Conservation (phyloP, 805 yeast species). For the Deakozyma indianensis region DNA sequence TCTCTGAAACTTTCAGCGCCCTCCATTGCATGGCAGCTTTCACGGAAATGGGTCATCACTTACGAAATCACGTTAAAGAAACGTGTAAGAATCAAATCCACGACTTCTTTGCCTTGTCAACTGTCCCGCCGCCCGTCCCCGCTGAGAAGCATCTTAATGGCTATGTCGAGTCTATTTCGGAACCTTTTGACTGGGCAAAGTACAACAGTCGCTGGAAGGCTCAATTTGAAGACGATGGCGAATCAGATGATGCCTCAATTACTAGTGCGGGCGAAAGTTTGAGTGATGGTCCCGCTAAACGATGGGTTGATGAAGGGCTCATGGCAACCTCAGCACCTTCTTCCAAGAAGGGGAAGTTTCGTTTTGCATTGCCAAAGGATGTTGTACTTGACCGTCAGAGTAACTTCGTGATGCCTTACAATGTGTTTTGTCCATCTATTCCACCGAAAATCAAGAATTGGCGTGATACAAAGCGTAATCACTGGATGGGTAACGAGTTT, state of each 20-base stretch:
- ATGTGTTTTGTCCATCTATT: conserved; percentile 22
- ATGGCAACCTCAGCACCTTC: neutral
- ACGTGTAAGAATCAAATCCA: neutral
- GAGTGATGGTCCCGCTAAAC: neutral
- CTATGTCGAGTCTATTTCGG: conserved; percentile 5
- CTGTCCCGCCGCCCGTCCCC: conserved; percentile 1
- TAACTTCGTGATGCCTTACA: conserved; percentile 22
- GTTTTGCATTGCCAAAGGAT: conserved; percentile 5
- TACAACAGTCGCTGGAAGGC: conserved; percentile 4
- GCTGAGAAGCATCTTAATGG: conserved; percentile 2
- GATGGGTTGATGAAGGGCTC: neutral
- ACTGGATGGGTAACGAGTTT: conserved; percentile 3
- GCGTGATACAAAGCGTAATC: conserved; percentile 15
- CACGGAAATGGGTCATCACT: neutral
- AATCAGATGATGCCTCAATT: neutral
- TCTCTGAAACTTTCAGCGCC: too few species aligned
- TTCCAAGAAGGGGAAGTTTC: conserved; percentile 2
- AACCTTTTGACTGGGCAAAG: conserved; percentile 7
- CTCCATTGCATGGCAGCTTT: too few species aligned
- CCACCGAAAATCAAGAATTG: conserved; percentile 17
- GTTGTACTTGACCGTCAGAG: neutral
- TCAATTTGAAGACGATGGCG: conserved; percentile 2
- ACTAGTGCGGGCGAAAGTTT: neutral
- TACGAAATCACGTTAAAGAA: conserved; percentile 1
- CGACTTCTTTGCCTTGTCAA: neutral